These are phyloP conservation scores for Escallonia herrerae DNA, from an alignment of 129 eudicot genomes.

Conservation along the genomic window DNA sequence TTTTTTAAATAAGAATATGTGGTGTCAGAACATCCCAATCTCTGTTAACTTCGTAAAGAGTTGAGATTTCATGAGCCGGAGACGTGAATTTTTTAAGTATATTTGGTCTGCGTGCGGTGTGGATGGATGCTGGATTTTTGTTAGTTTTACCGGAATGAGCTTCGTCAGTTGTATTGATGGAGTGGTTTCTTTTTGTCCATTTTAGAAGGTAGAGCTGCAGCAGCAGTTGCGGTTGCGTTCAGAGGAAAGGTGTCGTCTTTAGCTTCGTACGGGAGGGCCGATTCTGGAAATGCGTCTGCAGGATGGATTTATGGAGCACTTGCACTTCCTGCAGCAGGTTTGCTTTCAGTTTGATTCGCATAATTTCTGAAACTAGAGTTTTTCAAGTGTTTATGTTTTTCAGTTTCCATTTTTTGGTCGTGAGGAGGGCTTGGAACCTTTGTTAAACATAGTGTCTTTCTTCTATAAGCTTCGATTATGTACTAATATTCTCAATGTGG, in stretches of 20 bases:
- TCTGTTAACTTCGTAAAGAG: too few species aligned
- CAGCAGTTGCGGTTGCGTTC: conserved; percentile 54
- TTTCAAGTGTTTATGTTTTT: too few species aligned
- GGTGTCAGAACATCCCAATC: too few species aligned
- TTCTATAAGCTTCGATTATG: too few species aligned
- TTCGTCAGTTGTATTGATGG: conserved; percentile 4
- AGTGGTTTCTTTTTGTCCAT: too few species aligned
- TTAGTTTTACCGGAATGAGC: not conserved
- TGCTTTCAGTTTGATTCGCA: not conserved
- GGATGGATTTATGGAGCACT: conserved; percentile 75
- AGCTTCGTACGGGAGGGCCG: conserved; percentile 51
- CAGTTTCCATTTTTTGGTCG: not conserved
- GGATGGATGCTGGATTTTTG: not conserved
- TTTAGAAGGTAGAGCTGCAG: conserved; percentile 67
- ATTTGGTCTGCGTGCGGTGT: too few species aligned
- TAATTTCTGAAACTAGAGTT: not conserved
- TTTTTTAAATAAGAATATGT: too few species aligned
- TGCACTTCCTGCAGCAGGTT: conserved; percentile 95
- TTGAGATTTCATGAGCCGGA: too few species aligned
- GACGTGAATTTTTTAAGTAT: too few species aligned
- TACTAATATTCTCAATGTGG: too few species aligned
- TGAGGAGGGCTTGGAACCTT: not conserved
- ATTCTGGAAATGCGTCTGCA: conserved; percentile 52
- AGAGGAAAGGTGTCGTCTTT: conserved; percentile 58
- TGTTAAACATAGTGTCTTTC: too few species aligned